phyloP scores from a whole-genome alignment of 768 basidiomycete species.

The Boletus eberwhitei region DNA sequence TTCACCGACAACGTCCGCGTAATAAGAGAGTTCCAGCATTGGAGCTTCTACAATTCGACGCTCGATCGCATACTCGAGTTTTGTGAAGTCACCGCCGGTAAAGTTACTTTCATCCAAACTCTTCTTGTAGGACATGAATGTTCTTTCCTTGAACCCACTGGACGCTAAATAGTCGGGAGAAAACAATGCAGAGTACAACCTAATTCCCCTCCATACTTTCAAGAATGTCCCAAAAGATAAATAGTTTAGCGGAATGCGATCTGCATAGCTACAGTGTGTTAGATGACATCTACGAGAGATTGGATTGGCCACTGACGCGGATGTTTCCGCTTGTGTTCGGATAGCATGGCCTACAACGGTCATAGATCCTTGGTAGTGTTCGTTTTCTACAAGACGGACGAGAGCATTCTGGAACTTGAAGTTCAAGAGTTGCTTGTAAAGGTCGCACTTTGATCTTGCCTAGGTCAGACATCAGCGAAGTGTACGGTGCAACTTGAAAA shows the following conservation, averaged over 20 bases:
- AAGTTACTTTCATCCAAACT: constrained; percentile 52
- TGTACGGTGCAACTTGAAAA: neutral
- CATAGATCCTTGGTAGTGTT: constrained; percentile 69
- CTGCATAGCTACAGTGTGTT: constrained; percentile 21
- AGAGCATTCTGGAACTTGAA: constrained; percentile 66
- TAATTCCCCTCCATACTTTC: constrained; percentile 56
- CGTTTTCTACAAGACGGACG: constrained; percentile 70
- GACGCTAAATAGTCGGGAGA: constrained; percentile 7
- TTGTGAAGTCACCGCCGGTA: constrained; percentile 51
- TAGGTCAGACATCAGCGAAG: constrained; percentile 29
- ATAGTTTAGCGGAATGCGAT: constrained; percentile 30
- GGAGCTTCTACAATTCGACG: constrained; percentile 78
- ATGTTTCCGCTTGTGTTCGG: constrained; percentile 54
- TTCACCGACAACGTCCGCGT: constrained; percentile 77
- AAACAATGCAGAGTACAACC: constrained; percentile 39
- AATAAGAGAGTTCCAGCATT: constrained; percentile 78
- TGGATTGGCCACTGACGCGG: constrained; percentile 16
- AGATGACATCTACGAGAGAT: constrained; percentile 1
- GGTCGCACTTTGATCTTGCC: constrained; percentile 79
- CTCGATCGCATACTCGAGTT: constrained; percentile 84
- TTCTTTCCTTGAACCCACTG: neutral
- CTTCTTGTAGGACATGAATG: constrained; percentile 18
- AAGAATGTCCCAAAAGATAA: constrained; percentile 39
- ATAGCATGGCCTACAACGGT: constrained; percentile 59
- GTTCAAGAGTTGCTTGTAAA: constrained; percentile 76